Percentiles rank a stretch among this genome's conserved stretches.
Evolutionary conservation across 1,139 yeast species (phyloP).

Genomic region (Nakaseomyces nivariensis): DNA sequence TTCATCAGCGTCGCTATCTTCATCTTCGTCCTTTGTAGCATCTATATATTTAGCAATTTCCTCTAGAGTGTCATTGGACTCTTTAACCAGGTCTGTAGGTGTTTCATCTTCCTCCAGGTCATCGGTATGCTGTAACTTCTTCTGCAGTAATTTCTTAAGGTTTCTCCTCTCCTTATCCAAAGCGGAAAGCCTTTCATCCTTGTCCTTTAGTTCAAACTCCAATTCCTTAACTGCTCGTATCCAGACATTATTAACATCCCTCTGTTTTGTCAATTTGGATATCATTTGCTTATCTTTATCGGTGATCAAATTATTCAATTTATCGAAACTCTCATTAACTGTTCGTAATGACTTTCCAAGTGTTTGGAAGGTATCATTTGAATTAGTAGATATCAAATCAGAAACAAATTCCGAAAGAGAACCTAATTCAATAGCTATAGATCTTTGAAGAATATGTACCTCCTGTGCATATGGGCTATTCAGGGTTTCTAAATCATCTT

Average conservation of each 20-base stretch:
- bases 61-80: constrained; percentile 21
- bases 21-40: constrained; percentile 45
- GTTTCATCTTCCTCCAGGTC: constrained; percentile 12
- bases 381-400: constrained; percentile 13
- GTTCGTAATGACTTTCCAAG: constrained; percentile 29
- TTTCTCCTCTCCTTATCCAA: constrained; percentile 63
- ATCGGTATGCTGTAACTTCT: constrained; percentile 19
- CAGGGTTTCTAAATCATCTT: constrained; percentile 29
- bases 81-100: constrained; percentile 5
- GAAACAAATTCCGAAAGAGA: constrained; percentile 48
- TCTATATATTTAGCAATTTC: constrained; percentile 43
- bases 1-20: constrained; percentile 56
- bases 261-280: constrained; percentile 59
- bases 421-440: constrained; percentile 49
- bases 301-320: constrained; percentile 25
- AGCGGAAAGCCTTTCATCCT: constrained; percentile 64
- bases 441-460: constrained; percentile 41
- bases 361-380: constrained; percentile 20
- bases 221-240: constrained; percentile 77
- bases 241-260: constrained; percentile 82
- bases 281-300: constrained; percentile 35
- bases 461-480: constrained; percentile 36
- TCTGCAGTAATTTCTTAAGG: constrained; percentile 49
- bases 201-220: constrained; percentile 67
- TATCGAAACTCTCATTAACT: constrained; percentile 24